Conservation (phyloP, 495 filamentous ascomycete genomes). For the Cercophora scortea region DNA sequence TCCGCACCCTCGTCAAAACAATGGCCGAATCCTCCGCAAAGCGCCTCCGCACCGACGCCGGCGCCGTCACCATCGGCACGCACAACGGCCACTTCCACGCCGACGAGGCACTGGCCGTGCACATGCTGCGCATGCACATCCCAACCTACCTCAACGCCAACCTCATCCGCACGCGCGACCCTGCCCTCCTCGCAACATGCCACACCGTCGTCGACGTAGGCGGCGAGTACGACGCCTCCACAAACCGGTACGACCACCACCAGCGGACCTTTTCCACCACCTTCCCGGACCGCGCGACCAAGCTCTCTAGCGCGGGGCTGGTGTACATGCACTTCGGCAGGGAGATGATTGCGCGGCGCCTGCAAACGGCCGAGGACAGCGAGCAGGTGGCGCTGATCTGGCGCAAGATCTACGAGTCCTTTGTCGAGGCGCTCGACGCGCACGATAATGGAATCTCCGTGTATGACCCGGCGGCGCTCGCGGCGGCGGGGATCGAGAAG, state of each 20-base stretch:
- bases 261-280: conserved; percentile 81
- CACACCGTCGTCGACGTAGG: conserved; percentile 95
- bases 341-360: conserved; percentile 64
- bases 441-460: conserved; percentile 90
- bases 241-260: conserved; percentile 90
- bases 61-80: conserved; percentile 67
- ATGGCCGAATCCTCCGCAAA: conserved; percentile 60
- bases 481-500: conserved; percentile 61
- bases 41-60: conserved; percentile 52
- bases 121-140: conserved; percentile 78
- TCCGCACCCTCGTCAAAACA: conserved; percentile 11
- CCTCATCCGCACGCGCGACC: conserved; percentile 85
- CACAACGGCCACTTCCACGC: conserved; percentile 98
- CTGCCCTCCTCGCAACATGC: conserved; percentile 66
- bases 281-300: conserved; percentile 68
- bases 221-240: conserved; percentile 71
- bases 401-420: conserved; percentile 84
- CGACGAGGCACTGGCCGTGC: conserved; percentile 96
- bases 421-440: conserved; percentile 93
- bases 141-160: conserved; percentile 66
- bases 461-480: conserved; percentile 61
- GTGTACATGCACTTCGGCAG: conserved; percentile 94
- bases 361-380: conserved; percentile 43
- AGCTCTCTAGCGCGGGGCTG: conserved; percentile 85
- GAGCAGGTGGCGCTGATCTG: conserved; percentile 66